These are phyloP conservation scores for Ophiostoma montium DNA, from an alignment of 2,329 filamentous ascomycete species.

Conservation along the genomic window DNA sequence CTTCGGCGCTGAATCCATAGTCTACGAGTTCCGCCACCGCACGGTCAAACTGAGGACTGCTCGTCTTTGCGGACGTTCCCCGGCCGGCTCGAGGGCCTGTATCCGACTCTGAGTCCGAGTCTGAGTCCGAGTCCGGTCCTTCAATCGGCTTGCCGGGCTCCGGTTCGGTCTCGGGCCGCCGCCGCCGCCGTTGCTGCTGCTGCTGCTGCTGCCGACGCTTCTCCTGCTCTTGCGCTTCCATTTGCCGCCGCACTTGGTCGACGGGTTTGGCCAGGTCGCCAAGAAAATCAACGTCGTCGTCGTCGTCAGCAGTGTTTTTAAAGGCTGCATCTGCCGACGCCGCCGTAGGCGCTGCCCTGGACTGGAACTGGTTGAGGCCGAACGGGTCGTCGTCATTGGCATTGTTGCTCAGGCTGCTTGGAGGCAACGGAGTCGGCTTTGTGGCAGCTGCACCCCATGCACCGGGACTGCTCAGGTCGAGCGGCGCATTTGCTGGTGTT, in stretches of 20 bases:
- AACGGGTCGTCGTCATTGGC: constrained; percentile 78
- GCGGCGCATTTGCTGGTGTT: constrained; percentile 28
- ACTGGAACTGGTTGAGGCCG: constrained; percentile 54
- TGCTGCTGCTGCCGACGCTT: constrained; percentile 17
- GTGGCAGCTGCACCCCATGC: constrained; percentile 30
- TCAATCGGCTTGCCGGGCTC: constrained; percentile 45
- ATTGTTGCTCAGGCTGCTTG: constrained; percentile 29
- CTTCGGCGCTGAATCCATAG: constrained; percentile 83
- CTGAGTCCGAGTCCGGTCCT: constrained; percentile 30
- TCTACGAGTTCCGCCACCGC: constrained; percentile 82
- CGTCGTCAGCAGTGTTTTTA: constrained; percentile 13
- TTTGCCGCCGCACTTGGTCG: constrained; percentile 43
- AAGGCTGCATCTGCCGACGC: constrained; percentile 14
- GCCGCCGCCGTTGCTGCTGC: constrained; percentile 14
- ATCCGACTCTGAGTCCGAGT: constrained; percentile 33
- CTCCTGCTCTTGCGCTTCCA: constrained; percentile 17
- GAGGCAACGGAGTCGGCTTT: constrained; percentile 28
- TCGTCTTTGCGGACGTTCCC: constrained; percentile 17
- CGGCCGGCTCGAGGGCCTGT: constrained; percentile 8
- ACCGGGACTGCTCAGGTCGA: constrained; percentile 39
- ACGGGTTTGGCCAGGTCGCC: constrained; percentile 52
- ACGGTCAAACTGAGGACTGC: constrained; percentile 54
- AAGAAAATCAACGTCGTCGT: constrained; percentile 51
- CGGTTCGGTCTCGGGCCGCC: constrained; percentile 25
- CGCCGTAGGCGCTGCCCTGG: constrained; percentile 17